Percentiles rank a stretch among this genome's conserved stretches.
These are phyloP conservation scores for Candida boleticola DNA, from an alignment of 805 yeast genomes.

Conservation along the genomic window DNA sequence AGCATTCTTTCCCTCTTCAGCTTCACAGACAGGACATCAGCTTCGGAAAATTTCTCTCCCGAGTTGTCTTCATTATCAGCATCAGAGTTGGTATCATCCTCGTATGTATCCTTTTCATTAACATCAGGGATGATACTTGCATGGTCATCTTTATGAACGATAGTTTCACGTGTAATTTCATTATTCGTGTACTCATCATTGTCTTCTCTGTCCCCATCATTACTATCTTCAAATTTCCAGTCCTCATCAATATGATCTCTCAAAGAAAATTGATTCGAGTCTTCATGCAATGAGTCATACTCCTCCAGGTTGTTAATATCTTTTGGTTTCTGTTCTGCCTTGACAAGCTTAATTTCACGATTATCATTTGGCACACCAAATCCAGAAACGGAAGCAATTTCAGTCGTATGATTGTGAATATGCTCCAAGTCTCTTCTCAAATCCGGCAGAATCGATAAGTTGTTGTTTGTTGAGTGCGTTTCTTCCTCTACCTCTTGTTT, in stretches of 20 bases:
- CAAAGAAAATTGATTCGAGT: constrained; percentile 20
- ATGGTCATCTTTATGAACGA: neutral
- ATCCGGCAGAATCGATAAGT: neutral
- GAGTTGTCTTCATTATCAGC: neutral
- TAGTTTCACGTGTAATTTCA: constrained; percentile 10
- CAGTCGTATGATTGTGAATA: constrained; percentile 1
- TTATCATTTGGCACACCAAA: neutral
- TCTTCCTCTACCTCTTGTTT: neutral
- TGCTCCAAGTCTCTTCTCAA: constrained; percentile 2
- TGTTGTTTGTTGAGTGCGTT: neutral
- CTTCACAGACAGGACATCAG: neutral
- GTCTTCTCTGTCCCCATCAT: constrained; percentile 40
- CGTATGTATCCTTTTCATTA: neutral
- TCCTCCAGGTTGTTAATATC: constrained; percentile 5
- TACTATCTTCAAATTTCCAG: constrained; percentile 38
- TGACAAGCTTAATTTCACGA: neutral
- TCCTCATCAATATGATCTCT: constrained; percentile 32
- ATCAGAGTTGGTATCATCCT: neutral
- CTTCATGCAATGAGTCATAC: constrained; percentile 6
- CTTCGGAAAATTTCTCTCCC: neutral
- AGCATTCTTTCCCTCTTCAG: neutral
- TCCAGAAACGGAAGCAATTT: constrained; percentile 1
- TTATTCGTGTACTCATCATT: constrained; percentile 29
- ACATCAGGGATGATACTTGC: neutral
- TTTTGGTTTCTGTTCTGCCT: neutral